Base-by-base conservation (phyloP, 345 rosid genomes). In the Trapa bicornis region DNA sequence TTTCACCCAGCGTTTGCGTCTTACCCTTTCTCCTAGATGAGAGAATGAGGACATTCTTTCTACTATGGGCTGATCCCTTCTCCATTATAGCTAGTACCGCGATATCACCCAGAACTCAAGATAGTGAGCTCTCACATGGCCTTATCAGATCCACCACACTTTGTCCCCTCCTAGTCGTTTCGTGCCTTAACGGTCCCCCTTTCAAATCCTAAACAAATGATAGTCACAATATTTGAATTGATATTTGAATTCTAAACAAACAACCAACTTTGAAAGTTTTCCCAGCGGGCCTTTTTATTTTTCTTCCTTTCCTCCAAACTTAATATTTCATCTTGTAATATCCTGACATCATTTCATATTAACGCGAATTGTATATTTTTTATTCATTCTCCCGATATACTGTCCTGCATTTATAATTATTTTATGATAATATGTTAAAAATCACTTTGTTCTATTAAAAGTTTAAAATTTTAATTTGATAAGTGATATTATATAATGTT, bases 131-230 rank as follows among this genome's bases (percentile, higher is more conserved):
- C 65, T 71, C 75, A 77, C 71, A 71, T 61, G 73, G 62, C 64
- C 53, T 42, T 47, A 65, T 42, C 50, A 72, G 61, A 67, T 68
- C 77, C 83, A 80, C 77, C 67, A 73, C 56, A 69, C 43, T 52
- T 52, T 80, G 80, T 68, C 75, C 66, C 74, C 75, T 52, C 56
- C 61, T 65, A 42, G 63, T 54, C 68, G 37, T 52, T 57, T 43
- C 32, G 9, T 65, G 68, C 73, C 73, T 53, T 64, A 71, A 68
- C 54, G 65, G 73, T 64, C 73, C 73, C 43, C 73, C 62, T 10
- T 37, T 56, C 64, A 33, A 54, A 65, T 56, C 35, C 16, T 11
- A 58, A 58, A 32, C 38, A 58, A 32, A 58, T 29, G 33, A 11
- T 58, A 14, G n/a, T 0, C 29, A 5, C 63, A 35, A 58, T 35